A percentile compares a stretch with the other conserved stretches of the same genome.
These are phyloP conservation scores for Clitopilus passeckerianus DNA, from an alignment of 768 basidiomycete genomes.

Conservation along the genomic window DNA sequence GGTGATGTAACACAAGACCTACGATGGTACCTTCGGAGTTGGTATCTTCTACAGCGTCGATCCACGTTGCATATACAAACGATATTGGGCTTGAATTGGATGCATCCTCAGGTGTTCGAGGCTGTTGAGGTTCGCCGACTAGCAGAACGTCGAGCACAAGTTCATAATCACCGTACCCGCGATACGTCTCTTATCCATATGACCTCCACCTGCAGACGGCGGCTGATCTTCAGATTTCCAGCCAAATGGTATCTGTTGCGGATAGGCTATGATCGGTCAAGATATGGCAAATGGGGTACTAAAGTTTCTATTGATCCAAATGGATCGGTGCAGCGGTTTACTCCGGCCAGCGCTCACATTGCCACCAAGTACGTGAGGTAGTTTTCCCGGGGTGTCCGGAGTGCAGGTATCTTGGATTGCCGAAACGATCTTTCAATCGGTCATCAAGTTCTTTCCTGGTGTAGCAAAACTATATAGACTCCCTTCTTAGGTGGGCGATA, in stretches of 20 bases:
- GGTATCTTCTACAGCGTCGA: neutral
- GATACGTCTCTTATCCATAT: no score
- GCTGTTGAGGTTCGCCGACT: no score
- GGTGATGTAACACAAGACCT: neutral
- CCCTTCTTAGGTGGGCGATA: neutral
- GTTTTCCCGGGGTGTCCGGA: neutral
- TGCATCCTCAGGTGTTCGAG: no score
- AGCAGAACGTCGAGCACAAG: no score
- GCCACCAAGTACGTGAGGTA: slow-evolving; percentile 1
- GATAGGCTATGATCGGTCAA: neutral
- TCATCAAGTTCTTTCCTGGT: neutral
- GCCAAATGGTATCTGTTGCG: neutral
- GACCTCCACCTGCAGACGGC: neutral
- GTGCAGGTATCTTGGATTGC: neutral
- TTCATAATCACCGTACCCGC: no score
- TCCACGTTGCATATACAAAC: neutral
- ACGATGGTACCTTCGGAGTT: neutral
- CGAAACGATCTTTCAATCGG: neutral
- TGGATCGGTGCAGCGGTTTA: neutral
- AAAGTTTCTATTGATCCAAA: neutral
- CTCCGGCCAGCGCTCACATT: neutral
- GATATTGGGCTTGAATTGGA: no score
- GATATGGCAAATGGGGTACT: neutral
- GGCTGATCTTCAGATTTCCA: neutral
- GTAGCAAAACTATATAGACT: neutral